phyloP scores from a whole-genome alignment of 2,329 filamentous ascomycete genomes.

The Pseudogymnoascus sp. region DNA sequence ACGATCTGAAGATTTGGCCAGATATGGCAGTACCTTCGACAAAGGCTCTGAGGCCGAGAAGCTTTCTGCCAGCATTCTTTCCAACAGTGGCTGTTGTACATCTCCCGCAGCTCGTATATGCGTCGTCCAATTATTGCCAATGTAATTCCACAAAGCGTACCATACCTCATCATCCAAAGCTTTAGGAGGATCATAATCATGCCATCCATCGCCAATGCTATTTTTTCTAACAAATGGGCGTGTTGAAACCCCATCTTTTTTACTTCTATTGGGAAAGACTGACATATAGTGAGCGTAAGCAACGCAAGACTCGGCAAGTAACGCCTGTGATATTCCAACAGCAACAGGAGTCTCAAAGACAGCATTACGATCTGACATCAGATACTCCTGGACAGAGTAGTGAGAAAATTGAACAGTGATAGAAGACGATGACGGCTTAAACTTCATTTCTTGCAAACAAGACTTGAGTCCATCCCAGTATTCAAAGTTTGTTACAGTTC shows the following conservation, averaged over 20 bases:
- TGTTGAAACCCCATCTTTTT: background rate
- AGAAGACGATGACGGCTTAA: background rate
- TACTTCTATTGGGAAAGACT: background rate
- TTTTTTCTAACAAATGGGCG: no score
- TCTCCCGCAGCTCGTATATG: background rate
- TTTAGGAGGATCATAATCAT: background rate
- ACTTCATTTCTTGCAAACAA: no score
- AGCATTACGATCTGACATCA: slow-evolving; percentile 14
- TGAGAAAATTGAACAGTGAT: slow-evolving; percentile 16
- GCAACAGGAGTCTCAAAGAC: background rate
- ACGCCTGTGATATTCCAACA: background rate
- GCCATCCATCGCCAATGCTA: no score
- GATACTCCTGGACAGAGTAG: slow-evolving; percentile 21
- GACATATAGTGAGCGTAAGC: background rate
- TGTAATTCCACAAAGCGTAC: background rate
- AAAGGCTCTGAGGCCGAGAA: background rate
- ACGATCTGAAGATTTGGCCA: background rate
- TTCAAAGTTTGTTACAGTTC: background rate
- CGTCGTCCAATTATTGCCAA: background rate
- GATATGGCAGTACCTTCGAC: background rate
- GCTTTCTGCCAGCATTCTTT: background rate
- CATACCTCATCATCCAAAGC: background rate
- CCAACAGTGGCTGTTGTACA: background rate
- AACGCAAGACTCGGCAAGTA: background rate
- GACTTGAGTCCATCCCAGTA: no score